Base-by-base conservation (phyloP, 371 early-diverging fungal genomes). In the Circinella umbellata region DNA sequence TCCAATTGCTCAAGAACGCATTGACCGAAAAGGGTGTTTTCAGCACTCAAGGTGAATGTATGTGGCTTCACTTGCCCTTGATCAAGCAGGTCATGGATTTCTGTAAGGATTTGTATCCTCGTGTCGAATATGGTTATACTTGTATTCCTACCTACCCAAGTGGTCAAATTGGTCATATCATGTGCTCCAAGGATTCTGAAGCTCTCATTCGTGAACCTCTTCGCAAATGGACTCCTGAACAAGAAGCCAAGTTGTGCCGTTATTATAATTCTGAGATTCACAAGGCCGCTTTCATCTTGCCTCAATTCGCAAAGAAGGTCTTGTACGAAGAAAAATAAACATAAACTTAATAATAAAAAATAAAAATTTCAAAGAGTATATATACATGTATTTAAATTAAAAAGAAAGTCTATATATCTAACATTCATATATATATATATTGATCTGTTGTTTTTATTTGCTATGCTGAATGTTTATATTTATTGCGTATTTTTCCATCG, bases 1-100 rank as follows among this genome's bases (percentile, higher is more conserved):
- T 93, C 85, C 88, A 93, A 75, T 86, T 97, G 69, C 90, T 98
- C 92, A 87, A 93, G 85, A 89, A 90, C 48, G 94, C 98, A n/a
- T 86, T 98, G 80, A 92, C 92, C 62, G 89, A 89, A 15, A 94
- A 93, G 60, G 98, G 99, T 77, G 92, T 97, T 71, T 91, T 98
- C 76, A 92, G 93, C 78, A 94, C 96, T 39, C 98, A 98, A 88
- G 98, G 94, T 89, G 99, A 98, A 87, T 98, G 98, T 90, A 92
- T 93, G 87, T 98, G 99, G 98, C 93, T 98, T 64, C 97, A 98
- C 74, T 78, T 95, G 71, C 83, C 88, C 61, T 87, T 97, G 47
- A 97, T 98, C 89, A 91, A 90, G 83, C 86, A 90, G 75, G 96
- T 96, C 54, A 85, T 93, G 76, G 83, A 88, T 20, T 90, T 91